Evolutionary conservation across 2,329 filamentous ascomycete species (phyloP), one percentile per base, ranked within the genome.

Genomic region (Tolypocladium tropicale): DNA sequence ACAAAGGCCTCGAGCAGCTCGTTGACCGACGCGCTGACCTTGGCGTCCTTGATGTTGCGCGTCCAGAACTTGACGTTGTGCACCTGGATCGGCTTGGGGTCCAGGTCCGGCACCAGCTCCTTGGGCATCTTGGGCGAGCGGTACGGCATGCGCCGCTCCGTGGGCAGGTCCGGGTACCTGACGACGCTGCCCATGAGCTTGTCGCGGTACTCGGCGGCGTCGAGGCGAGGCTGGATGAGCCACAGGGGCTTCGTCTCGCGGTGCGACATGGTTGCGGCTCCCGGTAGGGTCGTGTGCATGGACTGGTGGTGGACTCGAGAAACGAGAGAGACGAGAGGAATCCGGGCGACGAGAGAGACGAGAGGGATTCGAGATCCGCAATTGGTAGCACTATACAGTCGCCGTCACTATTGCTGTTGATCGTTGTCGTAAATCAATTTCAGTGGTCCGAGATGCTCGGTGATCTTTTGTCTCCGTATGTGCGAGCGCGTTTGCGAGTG

Each of bases 111-210:
- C 7, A 66, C 63, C 6, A 67, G 57, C 14, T 67, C 63, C 37
- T 55, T 57, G 21, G 65, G 63, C 14, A 60, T 56, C 53, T 58
- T 60, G 37, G 55, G 32, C 32, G 54, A 53, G 7, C 56, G 58
- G 54, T 65, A 65, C 12, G 65, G 65, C 28, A 67, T 61, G 53
- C 58, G 64, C 4, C 62, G 58, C 53, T 67, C 64, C 16, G 60
- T 63, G 21, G 65, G 65, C 21, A 64, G 56, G 50, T 64, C 58
- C 10, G 65, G 61, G 56, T 64, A 66, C 52, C 64, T 64, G 58
- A 67, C 60, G 56, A 67, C 64, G 59, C 64, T 65, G 53, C 65
- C 65, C 39, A 67, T 65, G 55, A 67, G 64, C 58, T 59, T 64
- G 57, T 66, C 64, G 56, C 65, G 62, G 41, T 67, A 66, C n/a